These are phyloP conservation scores for Mycena chlorophos DNA, from an alignment of 768 basidiomycete genomes.

Conservation along the genomic window DNA sequence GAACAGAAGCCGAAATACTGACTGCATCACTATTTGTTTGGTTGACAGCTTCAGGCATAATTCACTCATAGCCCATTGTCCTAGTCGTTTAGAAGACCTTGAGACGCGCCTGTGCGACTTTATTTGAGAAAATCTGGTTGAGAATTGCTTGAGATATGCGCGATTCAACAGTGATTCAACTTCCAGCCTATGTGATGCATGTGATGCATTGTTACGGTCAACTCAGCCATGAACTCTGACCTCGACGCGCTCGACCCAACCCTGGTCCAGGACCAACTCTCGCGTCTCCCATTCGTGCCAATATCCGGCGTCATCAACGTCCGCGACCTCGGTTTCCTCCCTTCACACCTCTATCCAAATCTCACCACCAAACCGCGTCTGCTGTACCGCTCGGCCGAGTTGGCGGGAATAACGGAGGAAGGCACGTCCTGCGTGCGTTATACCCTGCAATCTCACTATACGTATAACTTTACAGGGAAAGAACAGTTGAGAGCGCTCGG, in stretches of 20 bases:
- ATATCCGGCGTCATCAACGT: slow-evolving; percentile 77
- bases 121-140: too few species aligned
- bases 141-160: too few species aligned
- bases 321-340: slow-evolving; percentile 68
- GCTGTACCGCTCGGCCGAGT: slow-evolving; percentile 69
- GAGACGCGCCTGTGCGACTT: too few species aligned
- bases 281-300: slow-evolving; percentile 66
- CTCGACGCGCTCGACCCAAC: slow-evolving; percentile 66
- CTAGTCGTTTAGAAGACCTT: too few species aligned
- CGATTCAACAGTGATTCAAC: too few species aligned
- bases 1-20: too few species aligned
- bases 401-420: slow-evolving; percentile 68
- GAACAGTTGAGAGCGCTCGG: slow-evolving; percentile 58
- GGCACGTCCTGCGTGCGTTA: too few species aligned
- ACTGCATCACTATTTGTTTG: too few species aligned
- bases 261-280: slow-evolving; percentile 64
- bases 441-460: neutral
- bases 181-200: too few species aligned
- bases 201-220: slow-evolving; percentile 31
- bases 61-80: too few species aligned
- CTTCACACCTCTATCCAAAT: slow-evolving; percentile 46
- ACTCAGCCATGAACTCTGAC: too few species aligned
- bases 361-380: slow-evolving; percentile 57
- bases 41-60: too few species aligned
- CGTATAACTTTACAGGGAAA: slow-evolving; percentile 47